phyloP scores from a whole-genome alignment of 495 filamentous ascomycete species.

The Extremus antarcticus region DNA sequence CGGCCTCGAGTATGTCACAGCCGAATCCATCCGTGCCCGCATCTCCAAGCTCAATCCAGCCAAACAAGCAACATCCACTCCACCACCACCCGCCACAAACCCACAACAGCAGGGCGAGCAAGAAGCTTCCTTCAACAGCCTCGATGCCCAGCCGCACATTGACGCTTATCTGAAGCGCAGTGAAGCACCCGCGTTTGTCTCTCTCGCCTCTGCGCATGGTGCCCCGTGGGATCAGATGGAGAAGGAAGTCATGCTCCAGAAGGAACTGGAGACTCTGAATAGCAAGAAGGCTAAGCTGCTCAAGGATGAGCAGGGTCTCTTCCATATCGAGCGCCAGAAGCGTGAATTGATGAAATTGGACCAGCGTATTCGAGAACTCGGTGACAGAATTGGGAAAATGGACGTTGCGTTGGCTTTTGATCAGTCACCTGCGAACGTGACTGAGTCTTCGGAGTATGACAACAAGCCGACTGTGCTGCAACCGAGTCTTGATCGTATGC shows the following conservation, averaged over 20 bases:
- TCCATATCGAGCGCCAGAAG: slow-evolving; percentile 2
- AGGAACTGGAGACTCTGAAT: neutral
- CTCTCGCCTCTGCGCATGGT: too few species aligned
- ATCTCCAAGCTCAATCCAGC: slow-evolving; percentile 16
- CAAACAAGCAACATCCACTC: neutral
- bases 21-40: slow-evolving; percentile 15
- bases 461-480: neutral
- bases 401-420: neutral
- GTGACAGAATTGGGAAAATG: neutral
- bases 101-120: neutral
- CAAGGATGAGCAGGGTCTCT: neutral
- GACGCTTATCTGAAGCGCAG: too few species aligned
- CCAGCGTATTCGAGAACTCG: neutral
- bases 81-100: neutral
- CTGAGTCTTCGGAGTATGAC: neutral
- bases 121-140: neutral
- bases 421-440: neutral
- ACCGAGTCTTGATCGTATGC: slow-evolving; percentile 11
- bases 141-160: neutral
- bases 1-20: slow-evolving; percentile 14
- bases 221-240: slow-evolving; percentile 4
- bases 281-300: neutral
- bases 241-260: neutral
- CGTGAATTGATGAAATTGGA: neutral
- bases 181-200: too few species aligned